These are phyloP conservation scores for Micractinium conductrix DNA, from an alignment of 139 green algal species.

Conservation along the genomic window DNA sequence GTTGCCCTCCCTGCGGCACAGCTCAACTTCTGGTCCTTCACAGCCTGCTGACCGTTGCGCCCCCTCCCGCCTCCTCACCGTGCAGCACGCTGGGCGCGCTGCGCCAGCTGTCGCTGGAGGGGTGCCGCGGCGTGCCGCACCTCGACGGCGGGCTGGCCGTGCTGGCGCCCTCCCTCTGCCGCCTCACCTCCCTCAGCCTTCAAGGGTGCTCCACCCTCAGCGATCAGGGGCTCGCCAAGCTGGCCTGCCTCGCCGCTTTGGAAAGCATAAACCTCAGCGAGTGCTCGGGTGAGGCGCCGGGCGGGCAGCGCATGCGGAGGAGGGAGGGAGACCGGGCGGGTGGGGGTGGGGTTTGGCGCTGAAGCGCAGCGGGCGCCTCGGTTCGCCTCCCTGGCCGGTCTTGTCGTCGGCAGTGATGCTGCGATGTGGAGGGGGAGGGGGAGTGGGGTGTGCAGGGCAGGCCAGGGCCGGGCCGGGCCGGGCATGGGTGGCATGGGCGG, in stretches of 20 bases:
- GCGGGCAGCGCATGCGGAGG: too few relatives aligned
- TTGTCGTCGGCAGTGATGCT: too few relatives aligned
- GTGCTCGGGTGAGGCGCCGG: constrained; percentile 45
- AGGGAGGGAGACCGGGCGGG: too few relatives aligned
- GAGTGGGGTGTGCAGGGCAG: too few relatives aligned
- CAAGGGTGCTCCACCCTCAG: constrained; percentile 50
- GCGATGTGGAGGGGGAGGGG: too few relatives aligned
- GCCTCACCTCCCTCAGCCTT: constrained; percentile 42
- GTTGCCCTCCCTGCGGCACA: not conserved
- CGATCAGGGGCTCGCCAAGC: constrained; percentile 43
- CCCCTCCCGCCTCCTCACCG: not conserved
- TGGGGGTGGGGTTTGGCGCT: too few relatives aligned
- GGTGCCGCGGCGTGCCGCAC: constrained; percentile 27
- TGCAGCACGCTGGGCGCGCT: constrained; percentile 25
- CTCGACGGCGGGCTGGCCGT: constrained; percentile 35
- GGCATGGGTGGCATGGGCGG: too few relatives aligned
- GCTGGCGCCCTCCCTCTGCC: constrained; percentile 2
- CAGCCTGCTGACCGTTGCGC: not conserved
- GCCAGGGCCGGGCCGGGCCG: too few relatives aligned
- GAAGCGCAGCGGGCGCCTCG: too few relatives aligned
- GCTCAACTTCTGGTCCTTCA: not conserved
- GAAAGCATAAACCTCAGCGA: constrained; percentile 43
- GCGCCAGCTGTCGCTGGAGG: constrained; percentile 32
- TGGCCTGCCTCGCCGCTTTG: constrained; percentile 43
- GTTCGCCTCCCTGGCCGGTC: too few relatives aligned